phyloP scores from a whole-genome alignment of 2,329 filamentous ascomycete genomes.

The Hypomyces perniciosus region DNA sequence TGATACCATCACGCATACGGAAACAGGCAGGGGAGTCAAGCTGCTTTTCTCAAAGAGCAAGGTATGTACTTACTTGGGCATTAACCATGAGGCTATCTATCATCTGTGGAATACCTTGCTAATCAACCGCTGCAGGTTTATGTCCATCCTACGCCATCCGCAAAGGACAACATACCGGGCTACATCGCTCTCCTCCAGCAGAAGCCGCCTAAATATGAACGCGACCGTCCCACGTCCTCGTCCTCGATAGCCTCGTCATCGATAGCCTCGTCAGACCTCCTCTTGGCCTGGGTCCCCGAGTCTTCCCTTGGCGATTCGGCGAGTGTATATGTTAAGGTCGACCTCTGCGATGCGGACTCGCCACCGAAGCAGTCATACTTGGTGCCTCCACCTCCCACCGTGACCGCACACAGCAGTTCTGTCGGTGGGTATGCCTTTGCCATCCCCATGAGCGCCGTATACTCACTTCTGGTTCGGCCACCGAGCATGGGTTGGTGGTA shows the following conservation, averaged over 20 bases:
- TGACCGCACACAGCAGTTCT: slow-evolving; percentile 65
- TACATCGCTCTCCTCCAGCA: slow-evolving; percentile 93
- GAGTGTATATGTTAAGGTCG: slow-evolving; percentile 91
- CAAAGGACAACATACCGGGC: slow-evolving; percentile 92
- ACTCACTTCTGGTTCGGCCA: slow-evolving; percentile 81
- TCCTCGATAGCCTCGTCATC: slow-evolving; percentile 30
- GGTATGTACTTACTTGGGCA: slow-evolving; percentile 35
- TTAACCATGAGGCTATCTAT: background rate
- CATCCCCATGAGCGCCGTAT: slow-evolving; percentile 82
- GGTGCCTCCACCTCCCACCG: slow-evolving; percentile 83
- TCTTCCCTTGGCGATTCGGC: slow-evolving; percentile 78
- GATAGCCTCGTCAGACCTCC: slow-evolving; percentile 61
- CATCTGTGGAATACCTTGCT: background rate
- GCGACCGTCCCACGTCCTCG: slow-evolving; percentile 32
- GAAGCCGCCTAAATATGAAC: slow-evolving; percentile 48
- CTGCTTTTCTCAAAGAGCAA: slow-evolving; percentile 96
- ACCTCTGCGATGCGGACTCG: slow-evolving; percentile 73
- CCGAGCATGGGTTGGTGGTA: slow-evolving; percentile 99
- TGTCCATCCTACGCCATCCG: slow-evolving; percentile 84
- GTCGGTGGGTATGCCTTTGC: slow-evolving; percentile 85
- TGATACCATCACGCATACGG: slow-evolving; percentile 80
- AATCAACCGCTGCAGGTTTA: slow-evolving; percentile 60
- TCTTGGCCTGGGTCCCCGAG: slow-evolving; percentile 92
- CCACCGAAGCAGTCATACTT: slow-evolving; percentile 83
- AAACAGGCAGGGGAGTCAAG: slow-evolving; percentile 78